These are phyloP conservation scores for Naegleria fowleri DNA, from an alignment of 208 protist genomes.

Conservation along the genomic window DNA sequence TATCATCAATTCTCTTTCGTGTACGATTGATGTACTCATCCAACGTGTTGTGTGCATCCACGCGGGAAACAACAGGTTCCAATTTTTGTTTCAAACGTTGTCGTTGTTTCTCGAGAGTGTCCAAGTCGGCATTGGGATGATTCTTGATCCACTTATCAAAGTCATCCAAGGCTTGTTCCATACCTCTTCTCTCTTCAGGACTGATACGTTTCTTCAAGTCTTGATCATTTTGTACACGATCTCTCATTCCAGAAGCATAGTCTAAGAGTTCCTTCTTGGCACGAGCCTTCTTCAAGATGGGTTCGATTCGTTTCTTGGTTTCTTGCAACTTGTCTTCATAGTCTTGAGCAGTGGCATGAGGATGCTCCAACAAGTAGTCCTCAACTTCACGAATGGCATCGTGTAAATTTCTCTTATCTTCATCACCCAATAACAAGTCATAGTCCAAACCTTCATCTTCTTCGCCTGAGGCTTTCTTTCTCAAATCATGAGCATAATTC, in stretches of 20 bases:
- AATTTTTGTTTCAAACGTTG: background rate
- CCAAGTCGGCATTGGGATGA: background rate
- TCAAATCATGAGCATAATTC: conserved; percentile 1
- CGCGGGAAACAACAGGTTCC: background rate
- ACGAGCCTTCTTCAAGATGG: background rate
- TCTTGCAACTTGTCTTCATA: background rate
- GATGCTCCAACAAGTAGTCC: background rate
- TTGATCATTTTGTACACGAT: background rate
- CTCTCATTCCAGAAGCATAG: background rate
- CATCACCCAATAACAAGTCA: background rate
- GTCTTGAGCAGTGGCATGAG: background rate
- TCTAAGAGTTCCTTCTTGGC: background rate
- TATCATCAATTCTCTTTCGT: conserved; percentile 1
- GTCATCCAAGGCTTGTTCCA: background rate
- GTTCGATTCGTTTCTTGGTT: background rate
- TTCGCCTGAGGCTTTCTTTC: background rate
- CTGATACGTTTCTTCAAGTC: background rate
- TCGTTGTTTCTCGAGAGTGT: background rate
- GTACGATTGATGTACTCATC: background rate
- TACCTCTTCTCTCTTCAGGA: background rate
- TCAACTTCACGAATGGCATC: background rate
- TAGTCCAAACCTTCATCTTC: background rate
- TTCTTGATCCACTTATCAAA: background rate
- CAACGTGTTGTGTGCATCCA: background rate
- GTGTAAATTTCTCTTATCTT: background rate